Base-by-base conservation (phyloP, 768 basidiomycete genomes). In the Suillus weaverae region DNA sequence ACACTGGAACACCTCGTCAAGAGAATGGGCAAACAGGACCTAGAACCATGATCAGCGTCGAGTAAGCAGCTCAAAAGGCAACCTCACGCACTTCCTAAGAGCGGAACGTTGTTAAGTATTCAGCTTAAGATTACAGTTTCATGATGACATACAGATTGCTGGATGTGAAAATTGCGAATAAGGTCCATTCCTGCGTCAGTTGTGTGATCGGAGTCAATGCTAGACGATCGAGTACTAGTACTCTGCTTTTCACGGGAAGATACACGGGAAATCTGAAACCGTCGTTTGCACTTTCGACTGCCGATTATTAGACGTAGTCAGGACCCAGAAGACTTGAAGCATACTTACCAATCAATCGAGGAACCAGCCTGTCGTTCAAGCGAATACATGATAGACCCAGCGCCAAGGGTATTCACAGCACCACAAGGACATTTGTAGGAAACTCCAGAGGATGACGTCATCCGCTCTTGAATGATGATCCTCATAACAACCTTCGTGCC, bases 401-500 rank as follows among this genome's bases (percentile, higher is more conserved):
- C 66, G 9, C 72, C 69, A 0, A 71, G 41, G 26, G 56, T 43
- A 51, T 73, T 73, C n/a, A 61, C 22, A 48, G 60, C 54, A 0
- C 72, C 72, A 2, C 72, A 73, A 48, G 66, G 2, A 6, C 33
- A 11, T 26, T 5, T 26, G 13, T 48, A 48, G 11, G 46, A 48
- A 48, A 26, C 13, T 48, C 13, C 10, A 22, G 13, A 48, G 22
- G 13, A 26, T 6, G 70, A 67, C 0, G 6, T 61, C n/a, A 70
- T 65, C 43, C 67, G 67, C 36, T 66, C 67, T 14, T 69, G 61
- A 51, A 74, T 66, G 1, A 73, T 30, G 2, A 74, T 67, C 0
- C 72, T 70, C 73, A 73, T 70, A 39, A 74, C 67, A n/a, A 73
- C 4, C 30, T 67, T 73, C 1, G 73, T 74, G n/a, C 73, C 73